Base-by-base conservation (phyloP, 2,329 filamentous ascomycete species). In the Fusarium sp. region DNA sequence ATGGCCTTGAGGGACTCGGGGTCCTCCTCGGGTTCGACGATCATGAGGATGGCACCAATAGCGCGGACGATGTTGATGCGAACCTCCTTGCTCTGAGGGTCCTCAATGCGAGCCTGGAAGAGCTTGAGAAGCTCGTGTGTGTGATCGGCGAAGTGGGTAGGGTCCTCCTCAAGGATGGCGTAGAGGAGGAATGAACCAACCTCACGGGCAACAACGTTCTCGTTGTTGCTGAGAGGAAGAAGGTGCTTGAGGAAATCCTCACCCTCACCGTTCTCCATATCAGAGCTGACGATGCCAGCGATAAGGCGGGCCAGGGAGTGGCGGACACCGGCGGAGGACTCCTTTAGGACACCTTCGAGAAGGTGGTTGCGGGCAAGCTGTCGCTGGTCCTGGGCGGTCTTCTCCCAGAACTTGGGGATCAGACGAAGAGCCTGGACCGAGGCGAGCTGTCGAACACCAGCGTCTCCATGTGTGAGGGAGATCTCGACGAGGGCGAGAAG, bases 41-140 rank as follows among this genome's bases (percentile, higher is more conserved):
- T 87, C 84, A 96, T 91, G 55, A 95, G 90, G 74, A 97, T 86
- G 75, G 93, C 92, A 75, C 94, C 94, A 64, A 98, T 87, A 64
- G 93, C 94, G 75, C 97, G 88, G 81, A 97, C 90, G 32, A 96
- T 96, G 84, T 97, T 98, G 82, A 97, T 90, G 74, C 94, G 91
- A 58, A 99, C 96, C 78, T 97, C 93, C 65, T 92, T 88, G 79
- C 94, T 97, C 80, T 96, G 90, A 2, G 92, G 90, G 76, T 98
- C 96, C 75, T 92, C 90, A 75, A 99, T 96, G 47, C 94, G 96
- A 78, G 90, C 90, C 79, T 85, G 85, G 82, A 98, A 97, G 25
- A 98, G 85, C 74, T 87, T 85, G 75, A 98, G 93, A 62, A 98
- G 88, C 76, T 92, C 89, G 61, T 85, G 81, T 73, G 93, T 88